phyloP scores from a whole-genome alignment of 805 yeast genomes.

The Kazachstania martiniae region DNA sequence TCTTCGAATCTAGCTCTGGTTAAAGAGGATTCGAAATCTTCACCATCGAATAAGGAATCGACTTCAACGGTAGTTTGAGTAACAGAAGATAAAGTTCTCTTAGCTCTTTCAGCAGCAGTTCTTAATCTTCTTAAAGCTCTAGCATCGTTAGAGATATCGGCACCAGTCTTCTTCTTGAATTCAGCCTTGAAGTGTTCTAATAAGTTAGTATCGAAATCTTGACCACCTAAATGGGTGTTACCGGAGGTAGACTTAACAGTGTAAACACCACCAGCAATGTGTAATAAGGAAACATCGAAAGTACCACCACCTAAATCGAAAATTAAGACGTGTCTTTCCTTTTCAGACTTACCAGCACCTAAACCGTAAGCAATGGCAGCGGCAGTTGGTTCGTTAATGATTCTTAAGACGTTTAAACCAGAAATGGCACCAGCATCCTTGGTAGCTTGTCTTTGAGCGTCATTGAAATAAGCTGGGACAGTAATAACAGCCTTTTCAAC shows the following conservation, averaged over 20 bases:
- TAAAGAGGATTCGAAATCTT: constrained; percentile 84
- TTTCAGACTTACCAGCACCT: constrained; percentile 74
- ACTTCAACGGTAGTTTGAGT: constrained; percentile 95
- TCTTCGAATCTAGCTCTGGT: constrained; percentile 99
- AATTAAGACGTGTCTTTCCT: constrained; percentile 81
- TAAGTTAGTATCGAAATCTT: constrained; percentile 95
- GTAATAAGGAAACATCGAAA: constrained; percentile 88
- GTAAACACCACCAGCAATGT: constrained; percentile 93
- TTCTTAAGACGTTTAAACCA: constrained; percentile 66
- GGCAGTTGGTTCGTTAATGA: constrained; percentile 68
- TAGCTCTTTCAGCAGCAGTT: constrained; percentile 98
- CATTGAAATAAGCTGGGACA: constrained; percentile 52
- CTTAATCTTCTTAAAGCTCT: constrained; percentile 97
- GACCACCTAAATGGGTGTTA: constrained; percentile 99
- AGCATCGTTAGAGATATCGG: constrained; percentile 80
- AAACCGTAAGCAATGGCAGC: constrained; percentile 99
- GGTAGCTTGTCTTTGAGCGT: constrained; percentile 29
- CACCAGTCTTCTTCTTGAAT: constrained; percentile 91
- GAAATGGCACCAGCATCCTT: constrained; percentile 89
- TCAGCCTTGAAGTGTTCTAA: constrained; percentile 87
- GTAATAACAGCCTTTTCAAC: constrained; percentile 56
- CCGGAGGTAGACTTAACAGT: constrained; percentile 98
- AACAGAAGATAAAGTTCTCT: constrained; percentile 94
- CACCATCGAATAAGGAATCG: constrained; percentile 91
- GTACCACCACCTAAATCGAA: constrained; percentile 99